Base-by-base conservation (phyloP, 169 alveolate species). In the Eimeria acervulina region DNA sequence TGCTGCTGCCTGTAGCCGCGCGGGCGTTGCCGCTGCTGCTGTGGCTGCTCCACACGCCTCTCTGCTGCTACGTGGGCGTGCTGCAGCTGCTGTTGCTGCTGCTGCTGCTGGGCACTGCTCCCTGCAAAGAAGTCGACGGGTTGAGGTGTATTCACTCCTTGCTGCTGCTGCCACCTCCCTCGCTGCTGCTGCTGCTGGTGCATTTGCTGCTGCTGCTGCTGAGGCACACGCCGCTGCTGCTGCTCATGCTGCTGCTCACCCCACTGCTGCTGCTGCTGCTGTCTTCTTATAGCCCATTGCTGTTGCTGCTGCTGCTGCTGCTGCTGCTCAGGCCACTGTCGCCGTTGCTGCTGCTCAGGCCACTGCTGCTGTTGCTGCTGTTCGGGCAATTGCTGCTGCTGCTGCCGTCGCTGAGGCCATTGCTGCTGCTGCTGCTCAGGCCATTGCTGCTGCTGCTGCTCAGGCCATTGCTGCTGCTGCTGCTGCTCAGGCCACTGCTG, bases 261-360 rank as follows among this genome's bases (percentile, higher is more conserved):
- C 55, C 55, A 19, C 66, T 55, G 66, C 66, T 55, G 66, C 66
- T 55, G 66, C 66, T 55, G 66, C 66, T 55, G 66, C 66, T 55
- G 55, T 5, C n/a, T n/a, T n/a, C n/a, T n/a, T n/a, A n/a, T 12
- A 47, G 55, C 55, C 55, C 55, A 47, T 12, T 47, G 55, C 55
- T 47, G 55, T 12, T 47, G 55, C 55, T 47, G 55, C 55, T 47
- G 55, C 55, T 19, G n/a, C 17, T 55, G n/a, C 17, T 4, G 26
- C 66, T 19, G 26, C 15, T 4, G 66, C 66, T 13, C 12, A 5
- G 55, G 66, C 26, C 15, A 23, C 66, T 55, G 66, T 23, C 15
- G 66, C 66, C 15, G 66, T 23, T 55, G 66, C 66, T 55, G 66
- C 66, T 47, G 55, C 55, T 47, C 55, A 47, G 55, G 19, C 55